phyloP scores from a whole-genome alignment of 2,329 filamentous ascomycete genomes.

The Curvularia lunata region DNA sequence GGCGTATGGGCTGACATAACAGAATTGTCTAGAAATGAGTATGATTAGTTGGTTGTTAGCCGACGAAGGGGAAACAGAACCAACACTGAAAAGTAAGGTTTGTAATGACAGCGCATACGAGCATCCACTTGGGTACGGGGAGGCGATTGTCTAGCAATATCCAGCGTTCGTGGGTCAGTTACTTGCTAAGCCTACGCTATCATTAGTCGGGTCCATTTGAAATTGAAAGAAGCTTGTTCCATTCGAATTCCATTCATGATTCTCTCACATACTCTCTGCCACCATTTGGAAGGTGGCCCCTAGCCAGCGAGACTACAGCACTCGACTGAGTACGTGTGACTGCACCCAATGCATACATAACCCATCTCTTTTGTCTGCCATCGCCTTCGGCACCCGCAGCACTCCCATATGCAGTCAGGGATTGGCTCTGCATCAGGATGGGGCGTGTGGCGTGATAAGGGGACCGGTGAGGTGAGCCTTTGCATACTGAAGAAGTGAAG shows the following conservation, averaged over 20 bases:
- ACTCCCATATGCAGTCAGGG: conserved; percentile 20
- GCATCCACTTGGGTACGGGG: neutral
- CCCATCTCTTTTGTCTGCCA: conserved; percentile 24
- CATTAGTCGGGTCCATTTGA: neutral
- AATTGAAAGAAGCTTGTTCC: neutral
- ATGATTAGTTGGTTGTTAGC: neutral
- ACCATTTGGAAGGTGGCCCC: neutral
- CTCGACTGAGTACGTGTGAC: conserved; percentile 16
- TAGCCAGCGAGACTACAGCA: conserved; percentile 18
- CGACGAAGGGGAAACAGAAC: neutral
- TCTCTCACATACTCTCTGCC: neutral
- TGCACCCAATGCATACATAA: conserved; percentile 21
- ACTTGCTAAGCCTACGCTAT: neutral
- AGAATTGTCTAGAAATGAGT: neutral
- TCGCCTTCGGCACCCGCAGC: conserved; percentile 20
- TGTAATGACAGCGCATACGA: neutral
- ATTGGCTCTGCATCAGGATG: conserved; percentile 19
- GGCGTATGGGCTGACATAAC: neutral
- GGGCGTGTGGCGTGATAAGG: conserved; percentile 6
- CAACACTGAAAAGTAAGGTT: neutral
- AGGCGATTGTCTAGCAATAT: neutral
- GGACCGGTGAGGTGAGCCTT: neutral
- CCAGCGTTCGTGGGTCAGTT: neutral
- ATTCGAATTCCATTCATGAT: neutral
- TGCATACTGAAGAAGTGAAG: conserved; percentile 1